These are phyloP conservation scores for Trebouxiophyceae sp. DNA, from an alignment of 163 green algal species.

Conservation along the genomic window DNA sequence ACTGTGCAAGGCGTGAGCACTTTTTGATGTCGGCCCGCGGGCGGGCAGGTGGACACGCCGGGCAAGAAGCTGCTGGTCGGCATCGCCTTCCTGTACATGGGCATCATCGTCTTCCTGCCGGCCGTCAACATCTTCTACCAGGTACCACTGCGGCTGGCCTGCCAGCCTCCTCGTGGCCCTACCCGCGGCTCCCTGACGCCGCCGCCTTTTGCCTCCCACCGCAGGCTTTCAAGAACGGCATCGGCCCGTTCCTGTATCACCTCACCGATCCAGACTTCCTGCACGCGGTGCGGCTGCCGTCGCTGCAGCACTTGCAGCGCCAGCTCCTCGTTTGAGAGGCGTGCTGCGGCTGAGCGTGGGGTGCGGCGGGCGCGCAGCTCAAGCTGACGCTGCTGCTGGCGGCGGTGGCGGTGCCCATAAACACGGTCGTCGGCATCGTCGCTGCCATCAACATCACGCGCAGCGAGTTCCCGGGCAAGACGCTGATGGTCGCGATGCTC, in stretches of 20 bases:
- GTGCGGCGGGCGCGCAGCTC: constrained; percentile 12
- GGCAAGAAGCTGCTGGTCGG: constrained; percentile 48
- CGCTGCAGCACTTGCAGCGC: too few relatives aligned
- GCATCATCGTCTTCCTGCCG: constrained; percentile 63
- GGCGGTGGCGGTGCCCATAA: constrained; percentile 67
- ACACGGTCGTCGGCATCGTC: constrained; percentile 70
- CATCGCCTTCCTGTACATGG: constrained; percentile 52
- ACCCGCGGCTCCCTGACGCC: background rate
- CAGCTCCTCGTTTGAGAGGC: too few relatives aligned
- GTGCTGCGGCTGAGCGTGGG: too few relatives aligned
- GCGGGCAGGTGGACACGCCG: constrained; percentile 37
- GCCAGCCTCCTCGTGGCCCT: background rate
- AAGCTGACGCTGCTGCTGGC: constrained; percentile 71
- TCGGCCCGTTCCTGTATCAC: constrained; percentile 64
- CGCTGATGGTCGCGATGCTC: constrained; percentile 58
- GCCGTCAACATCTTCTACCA: constrained; percentile 77
- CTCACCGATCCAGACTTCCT: constrained; percentile 74
- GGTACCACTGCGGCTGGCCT: constrained; percentile 14
- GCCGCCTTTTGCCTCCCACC: too few relatives aligned
- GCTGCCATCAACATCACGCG: constrained; percentile 66
- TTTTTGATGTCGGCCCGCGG: background rate
- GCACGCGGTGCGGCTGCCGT: constrained; percentile 59
- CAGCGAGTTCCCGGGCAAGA: constrained; percentile 74
- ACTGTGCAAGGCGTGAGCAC: background rate
- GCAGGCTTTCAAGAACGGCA: constrained; percentile 69